Evolutionary conservation across 2,329 filamentous ascomycete genomes (phyloP), one percentile per base, ranked within the genome.

Genomic region (Fusarium brevicatenulatum): DNA sequence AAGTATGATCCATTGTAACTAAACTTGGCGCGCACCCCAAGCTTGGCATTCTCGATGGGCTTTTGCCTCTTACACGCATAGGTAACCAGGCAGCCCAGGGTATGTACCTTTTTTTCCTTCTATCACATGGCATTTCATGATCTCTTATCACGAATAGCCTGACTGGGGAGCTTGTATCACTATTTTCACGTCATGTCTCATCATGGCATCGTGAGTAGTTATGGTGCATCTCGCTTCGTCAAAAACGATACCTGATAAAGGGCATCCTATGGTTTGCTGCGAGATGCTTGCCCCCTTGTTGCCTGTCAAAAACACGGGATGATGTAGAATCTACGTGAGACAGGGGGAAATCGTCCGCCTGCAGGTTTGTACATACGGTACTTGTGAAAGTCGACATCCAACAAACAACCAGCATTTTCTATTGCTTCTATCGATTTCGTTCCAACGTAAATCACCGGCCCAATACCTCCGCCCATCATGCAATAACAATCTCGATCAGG

Each of bases 271-370:
- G 30, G 36, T 58, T 50, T 25, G 54, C 42, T 68, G 53, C 44
- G 52, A 46, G 39, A 57, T 40, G 55, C 53, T 63, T 71, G 61
- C 55, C 61, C 66, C 70, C 68, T 74, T 68, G 55, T 55, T 65
- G 50, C 68, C 68, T 73, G 63, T 74, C 71, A 74, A 74, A 62
- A 42, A 56, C 40, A 65, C 58, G 63, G 54, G 63, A 71, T 68
- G 67, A 74, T 73, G 68, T 68, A 68, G 49, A 71, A 21, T 54
- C 63, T 53, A 68, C 65, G 67, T 73, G 63, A 68, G 63, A 71
- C 71, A 73, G 67, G 71, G 67, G 58, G 39, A 23, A 53, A 40
- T 50, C 30, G 34, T 39, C 46, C 25, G 39, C 44, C 49, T 65
- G 63, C 53, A 71, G 50, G 34, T 44, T 28, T 56, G 56, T 60